Conservation (phyloP, 2,329 filamentous ascomycete genomes). For the Talaromyces piceae region DNA sequence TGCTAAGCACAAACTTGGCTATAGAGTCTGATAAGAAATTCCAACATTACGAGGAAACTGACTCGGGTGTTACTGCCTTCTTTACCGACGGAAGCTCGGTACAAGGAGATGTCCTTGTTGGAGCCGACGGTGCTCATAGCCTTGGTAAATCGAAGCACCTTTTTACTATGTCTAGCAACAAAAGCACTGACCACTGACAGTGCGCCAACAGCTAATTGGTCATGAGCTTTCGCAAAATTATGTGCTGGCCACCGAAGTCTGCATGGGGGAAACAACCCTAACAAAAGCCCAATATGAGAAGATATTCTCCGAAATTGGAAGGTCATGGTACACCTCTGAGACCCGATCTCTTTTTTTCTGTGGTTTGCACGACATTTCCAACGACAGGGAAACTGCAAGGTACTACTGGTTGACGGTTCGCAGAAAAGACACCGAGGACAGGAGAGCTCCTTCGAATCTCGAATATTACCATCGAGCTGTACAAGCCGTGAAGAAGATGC, state of each 20-base stretch:
- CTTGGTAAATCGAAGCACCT: neutral
- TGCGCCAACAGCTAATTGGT: slow-evolving; percentile 2
- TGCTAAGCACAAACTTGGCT: neutral
- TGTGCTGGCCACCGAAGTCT: slow-evolving; percentile 1
- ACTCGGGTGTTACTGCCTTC: neutral
- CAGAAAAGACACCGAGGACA: neutral
- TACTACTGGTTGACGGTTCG: slow-evolving; percentile 5
- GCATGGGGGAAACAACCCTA: slow-evolving; percentile 5
- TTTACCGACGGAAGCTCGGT: slow-evolving; percentile 2
- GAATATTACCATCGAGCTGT: slow-evolving; percentile 2
- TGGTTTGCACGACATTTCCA: neutral
- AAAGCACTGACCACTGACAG: neutral
- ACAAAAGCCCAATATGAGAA: slow-evolving; percentile 3
- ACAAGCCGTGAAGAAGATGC: neutral
- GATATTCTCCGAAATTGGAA: neutral
- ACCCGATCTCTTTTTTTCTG: neutral
- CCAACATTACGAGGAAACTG: slow-evolving; percentile 2
- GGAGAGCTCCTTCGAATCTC: neutral
- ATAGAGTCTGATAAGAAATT: slow-evolving; percentile 3
- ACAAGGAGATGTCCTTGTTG: slow-evolving; percentile 1
- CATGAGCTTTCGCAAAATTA: neutral
- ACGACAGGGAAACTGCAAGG: slow-evolving; percentile 1
- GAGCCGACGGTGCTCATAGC: slow-evolving; percentile 3
- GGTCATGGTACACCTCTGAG: neutral
- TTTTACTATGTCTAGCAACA: neutral